These are phyloP conservation scores for Gossypium trilobum DNA, from an alignment of 441 rosid species.

Conservation along the genomic window DNA sequence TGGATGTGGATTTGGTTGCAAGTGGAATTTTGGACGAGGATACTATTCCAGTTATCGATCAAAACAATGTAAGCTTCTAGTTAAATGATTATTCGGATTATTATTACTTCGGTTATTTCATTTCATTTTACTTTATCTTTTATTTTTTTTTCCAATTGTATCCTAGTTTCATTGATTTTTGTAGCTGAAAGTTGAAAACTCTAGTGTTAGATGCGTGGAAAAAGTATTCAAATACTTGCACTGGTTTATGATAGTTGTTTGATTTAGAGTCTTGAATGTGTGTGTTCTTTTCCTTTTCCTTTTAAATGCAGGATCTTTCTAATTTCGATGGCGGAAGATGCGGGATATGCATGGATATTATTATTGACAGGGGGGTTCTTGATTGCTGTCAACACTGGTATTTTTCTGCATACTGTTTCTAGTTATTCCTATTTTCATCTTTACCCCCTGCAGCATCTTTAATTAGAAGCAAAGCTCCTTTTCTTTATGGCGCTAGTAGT, in stretches of 20 bases:
- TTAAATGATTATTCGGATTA: neutral
- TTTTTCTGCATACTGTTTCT: neutral
- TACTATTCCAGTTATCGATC: slow-evolving; percentile 37
- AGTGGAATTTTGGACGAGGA: slow-evolving; percentile 50
- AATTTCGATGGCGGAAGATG: slow-evolving; percentile 72
- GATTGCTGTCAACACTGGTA: slow-evolving; percentile 98
- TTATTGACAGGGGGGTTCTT: slow-evolving; percentile 81
- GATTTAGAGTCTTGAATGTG: neutral
- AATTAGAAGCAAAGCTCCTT: neutral
- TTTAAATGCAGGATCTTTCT: slow-evolving; percentile 43
- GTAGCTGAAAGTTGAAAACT: neutral
- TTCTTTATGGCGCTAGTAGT: neutral
- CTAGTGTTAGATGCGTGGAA: neutral
- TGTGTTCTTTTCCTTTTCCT: neutral
- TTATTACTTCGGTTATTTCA: neutral
- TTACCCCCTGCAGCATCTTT: neutral
- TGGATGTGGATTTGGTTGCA: slow-evolving; percentile 61
- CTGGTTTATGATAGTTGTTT: neutral
- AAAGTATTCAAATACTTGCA: slow-evolving; percentile 1
- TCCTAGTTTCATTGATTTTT: neutral
- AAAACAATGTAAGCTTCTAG: slow-evolving; percentile 37
- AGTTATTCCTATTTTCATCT: neutral
- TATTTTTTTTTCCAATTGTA: neutral
- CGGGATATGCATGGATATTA: slow-evolving; percentile 92
- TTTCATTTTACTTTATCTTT: neutral